phyloP scores from a whole-genome alignment of 208 protist genomes.

The Crithidia mellificae region DNA sequence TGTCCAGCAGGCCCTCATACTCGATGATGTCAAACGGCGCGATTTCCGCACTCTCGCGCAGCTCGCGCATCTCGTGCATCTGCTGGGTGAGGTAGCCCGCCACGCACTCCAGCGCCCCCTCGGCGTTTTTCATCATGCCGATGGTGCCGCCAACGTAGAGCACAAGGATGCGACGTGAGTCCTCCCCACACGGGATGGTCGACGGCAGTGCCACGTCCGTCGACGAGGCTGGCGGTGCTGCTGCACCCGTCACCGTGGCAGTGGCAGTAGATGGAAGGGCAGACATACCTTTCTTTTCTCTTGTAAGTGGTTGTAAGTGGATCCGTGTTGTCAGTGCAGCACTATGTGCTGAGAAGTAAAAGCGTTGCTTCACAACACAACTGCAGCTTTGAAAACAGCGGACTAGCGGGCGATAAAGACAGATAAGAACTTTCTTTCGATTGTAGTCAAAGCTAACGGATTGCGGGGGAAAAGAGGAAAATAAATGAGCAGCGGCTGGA shows the following conservation, averaged over 20 bases:
- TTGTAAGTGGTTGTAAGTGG: not conserved
- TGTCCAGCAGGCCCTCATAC: conserved; percentile 83
- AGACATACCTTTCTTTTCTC: not conserved
- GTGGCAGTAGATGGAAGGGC: no score
- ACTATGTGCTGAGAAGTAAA: no score
- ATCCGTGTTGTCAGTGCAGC: no score
- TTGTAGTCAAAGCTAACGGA: no score
- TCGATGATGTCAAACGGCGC: conserved; percentile 80
- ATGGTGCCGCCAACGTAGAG: conserved; percentile 91
- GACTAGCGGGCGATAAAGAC: no score
- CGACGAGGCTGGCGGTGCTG: not conserved
- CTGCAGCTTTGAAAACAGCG: no score
- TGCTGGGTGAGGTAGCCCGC: conserved; percentile 71
- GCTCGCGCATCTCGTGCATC: conserved; percentile 68
- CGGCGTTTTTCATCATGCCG: conserved; percentile 81
- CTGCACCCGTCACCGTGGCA: not conserved
- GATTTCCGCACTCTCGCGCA: conserved; percentile 44
- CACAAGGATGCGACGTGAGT: conserved; percentile 56
- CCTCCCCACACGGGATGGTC: conserved; percentile 2
- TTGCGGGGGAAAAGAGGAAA: no score
- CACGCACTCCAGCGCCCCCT: conserved; percentile 63
- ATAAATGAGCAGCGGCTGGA: no score
- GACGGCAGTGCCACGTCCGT: conserved; percentile 7
- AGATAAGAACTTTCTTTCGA: no score
- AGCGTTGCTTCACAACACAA: no score